phyloP scores from a whole-genome alignment of 805 yeast genomes.

The Pichia membranifaciens region DNA sequence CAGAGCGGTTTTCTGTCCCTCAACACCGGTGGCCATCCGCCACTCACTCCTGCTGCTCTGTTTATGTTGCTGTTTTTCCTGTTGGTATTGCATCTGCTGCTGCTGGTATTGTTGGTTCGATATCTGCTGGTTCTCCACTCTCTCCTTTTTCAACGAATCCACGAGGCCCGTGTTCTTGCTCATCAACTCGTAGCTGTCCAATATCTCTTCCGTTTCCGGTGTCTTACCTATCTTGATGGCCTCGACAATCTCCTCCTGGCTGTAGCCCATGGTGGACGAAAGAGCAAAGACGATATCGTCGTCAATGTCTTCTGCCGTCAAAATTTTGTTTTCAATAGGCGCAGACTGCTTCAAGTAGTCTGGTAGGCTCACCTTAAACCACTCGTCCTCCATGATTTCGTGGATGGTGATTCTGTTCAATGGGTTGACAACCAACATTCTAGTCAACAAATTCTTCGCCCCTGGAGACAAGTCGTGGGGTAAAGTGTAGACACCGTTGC shows the following conservation, averaged over 20 bases:
- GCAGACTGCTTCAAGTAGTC: constrained; percentile 69
- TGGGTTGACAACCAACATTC: constrained; percentile 93
- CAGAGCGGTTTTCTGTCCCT: constrained; percentile 22
- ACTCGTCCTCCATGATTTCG: constrained; percentile 88
- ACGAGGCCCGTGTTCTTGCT: constrained; percentile 71
- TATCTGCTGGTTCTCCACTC: constrained; percentile 3
- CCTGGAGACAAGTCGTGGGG: constrained; percentile 85
- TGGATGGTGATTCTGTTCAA: constrained; percentile 87
- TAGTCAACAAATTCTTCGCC: constrained; percentile 73
- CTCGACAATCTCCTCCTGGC: constrained; percentile 72
- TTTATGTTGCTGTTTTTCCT: not conserved
- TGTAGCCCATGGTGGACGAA: constrained; percentile 83
- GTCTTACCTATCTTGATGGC: constrained; percentile 41
- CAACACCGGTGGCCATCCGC: constrained; percentile 30
- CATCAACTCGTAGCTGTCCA: constrained; percentile 81
- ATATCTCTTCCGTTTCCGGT: constrained; percentile 61
- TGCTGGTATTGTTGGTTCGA: constrained; percentile 5
- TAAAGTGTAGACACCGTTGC: constrained; percentile 85
- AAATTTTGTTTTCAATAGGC: constrained; percentile 28
- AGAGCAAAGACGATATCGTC: constrained; percentile 71
- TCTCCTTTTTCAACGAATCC: constrained; percentile 50
- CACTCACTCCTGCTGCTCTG: constrained; percentile 19
- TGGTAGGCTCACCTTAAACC: constrained; percentile 82
- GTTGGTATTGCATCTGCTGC: constrained; percentile 11
- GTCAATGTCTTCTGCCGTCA: constrained; percentile 45